These are phyloP conservation scores for Epichloe sp. DNA, from an alignment of 2,329 filamentous ascomycete genomes.

Conservation along the genomic window DNA sequence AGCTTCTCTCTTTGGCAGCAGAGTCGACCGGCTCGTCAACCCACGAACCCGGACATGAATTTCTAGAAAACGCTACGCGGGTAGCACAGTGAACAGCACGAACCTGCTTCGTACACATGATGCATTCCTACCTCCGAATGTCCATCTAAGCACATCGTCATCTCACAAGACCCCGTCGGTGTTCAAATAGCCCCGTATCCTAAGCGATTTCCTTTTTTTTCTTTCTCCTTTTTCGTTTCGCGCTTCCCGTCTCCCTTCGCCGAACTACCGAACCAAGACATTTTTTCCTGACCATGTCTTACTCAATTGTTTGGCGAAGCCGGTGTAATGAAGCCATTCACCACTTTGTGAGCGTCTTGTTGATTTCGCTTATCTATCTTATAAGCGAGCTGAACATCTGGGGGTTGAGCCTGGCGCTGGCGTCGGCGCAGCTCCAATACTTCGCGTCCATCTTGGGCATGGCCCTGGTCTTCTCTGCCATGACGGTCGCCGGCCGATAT, in stretches of 20 bases:
- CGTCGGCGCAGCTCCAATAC: conserved; percentile 23
- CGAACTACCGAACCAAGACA: not conserved
- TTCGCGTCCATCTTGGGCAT: conserved; percentile 36
- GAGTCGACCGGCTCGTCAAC: too few relatives aligned
- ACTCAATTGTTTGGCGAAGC: conserved; percentile 7
- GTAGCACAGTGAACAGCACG: conserved; percentile 4
- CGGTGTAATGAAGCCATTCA: conserved; percentile 4
- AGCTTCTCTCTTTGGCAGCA: too few relatives aligned
- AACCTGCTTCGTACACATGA: not conserved
- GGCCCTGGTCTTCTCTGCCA: conserved; percentile 24
- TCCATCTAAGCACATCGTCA: not conserved
- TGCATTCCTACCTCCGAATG: not conserved
- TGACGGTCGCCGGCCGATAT: conserved; percentile 15
- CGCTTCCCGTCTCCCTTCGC: not conserved
- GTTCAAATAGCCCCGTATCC: conserved; percentile 2
- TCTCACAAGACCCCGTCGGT: conserved; percentile 1
- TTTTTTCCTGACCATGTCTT: conserved; percentile 2
- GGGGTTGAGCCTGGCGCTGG: conserved; percentile 26
- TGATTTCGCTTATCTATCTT: conserved; percentile 25
- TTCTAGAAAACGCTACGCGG: not conserved
- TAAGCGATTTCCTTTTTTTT: not conserved
- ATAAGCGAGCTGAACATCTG: conserved; percentile 33
- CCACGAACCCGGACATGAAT: not conserved
- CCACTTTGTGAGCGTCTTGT: conserved; percentile 14
- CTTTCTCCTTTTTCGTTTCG: not conserved